Evolutionary conservation across 192 early-diverging fungal genomes (phyloP).

Genomic region (Chytriomyces sp.): DNA sequence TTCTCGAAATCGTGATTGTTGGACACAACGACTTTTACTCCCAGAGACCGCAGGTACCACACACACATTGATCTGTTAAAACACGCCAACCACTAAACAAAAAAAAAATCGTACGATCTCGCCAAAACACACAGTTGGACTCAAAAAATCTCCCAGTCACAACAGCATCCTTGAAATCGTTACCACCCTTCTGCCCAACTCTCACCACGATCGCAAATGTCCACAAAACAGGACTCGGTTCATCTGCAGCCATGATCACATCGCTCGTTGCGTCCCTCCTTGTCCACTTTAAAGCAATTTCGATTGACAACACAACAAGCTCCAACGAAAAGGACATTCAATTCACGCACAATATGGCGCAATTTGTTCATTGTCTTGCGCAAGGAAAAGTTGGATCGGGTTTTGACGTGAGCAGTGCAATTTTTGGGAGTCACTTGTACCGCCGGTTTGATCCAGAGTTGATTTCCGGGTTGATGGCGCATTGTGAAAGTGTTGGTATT

Average conservation of each 20-base stretch:
- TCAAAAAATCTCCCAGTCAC: slow-evolving; percentile 55
- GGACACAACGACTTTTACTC: slow-evolving; percentile 99
- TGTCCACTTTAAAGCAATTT: slow-evolving; percentile 69
- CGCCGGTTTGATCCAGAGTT: slow-evolving; percentile 78
- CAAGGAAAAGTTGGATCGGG: slow-evolving; percentile 98
- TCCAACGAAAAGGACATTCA: slow-evolving; percentile 33
- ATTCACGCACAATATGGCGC: slow-evolving; percentile 86
- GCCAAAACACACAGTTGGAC: slow-evolving; percentile 50
- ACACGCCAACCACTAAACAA: too few relatives aligned
- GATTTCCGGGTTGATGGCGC: slow-evolving; percentile 20
- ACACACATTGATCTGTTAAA: too few relatives aligned
- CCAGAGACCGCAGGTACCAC: slow-evolving; percentile 81
- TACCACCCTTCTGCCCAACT: slow-evolving; percentile 63
- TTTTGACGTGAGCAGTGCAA: slow-evolving; percentile 93
- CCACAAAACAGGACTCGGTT: slow-evolving; percentile 96
- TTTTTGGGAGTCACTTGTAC: slow-evolving; percentile 90
- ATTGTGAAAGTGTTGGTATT: slow-evolving; percentile 11
- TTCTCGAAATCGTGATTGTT: slow-evolving; percentile 76
- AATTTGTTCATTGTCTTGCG: slow-evolving; percentile 93
- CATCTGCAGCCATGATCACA: slow-evolving; percentile 95
- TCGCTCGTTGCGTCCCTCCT: slow-evolving; percentile 83
- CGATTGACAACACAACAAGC: not conserved
- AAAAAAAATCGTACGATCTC: not conserved
- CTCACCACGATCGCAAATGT: slow-evolving; percentile 70
- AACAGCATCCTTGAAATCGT: slow-evolving; percentile 57